A percentile compares a stretch with the other conserved stretches of the same genome.
Conservation (phyloP, 257 asterid species). For the Nicotiana attenuata region DNA sequence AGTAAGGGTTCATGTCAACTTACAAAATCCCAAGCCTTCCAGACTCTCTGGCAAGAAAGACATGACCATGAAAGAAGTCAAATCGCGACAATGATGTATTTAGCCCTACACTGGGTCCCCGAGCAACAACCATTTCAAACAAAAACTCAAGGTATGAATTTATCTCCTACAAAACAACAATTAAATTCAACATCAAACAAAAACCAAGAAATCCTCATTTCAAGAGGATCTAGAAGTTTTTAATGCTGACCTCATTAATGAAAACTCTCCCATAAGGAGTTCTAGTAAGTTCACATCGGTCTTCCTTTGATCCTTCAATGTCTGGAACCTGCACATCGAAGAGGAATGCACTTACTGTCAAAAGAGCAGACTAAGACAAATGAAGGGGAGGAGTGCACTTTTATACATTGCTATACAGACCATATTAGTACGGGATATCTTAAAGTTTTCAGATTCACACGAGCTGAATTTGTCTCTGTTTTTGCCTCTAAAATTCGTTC, state of each 20-base stretch:
- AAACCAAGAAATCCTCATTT: not conserved
- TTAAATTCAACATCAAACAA: constrained; percentile 6
- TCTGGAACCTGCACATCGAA: constrained; percentile 72
- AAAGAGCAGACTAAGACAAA: not conserved
- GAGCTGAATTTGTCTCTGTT: not conserved
- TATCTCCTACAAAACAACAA: constrained; percentile 55
- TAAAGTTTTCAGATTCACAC: not conserved
- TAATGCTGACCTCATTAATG: constrained; percentile 46
- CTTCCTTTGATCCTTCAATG: constrained; percentile 65
- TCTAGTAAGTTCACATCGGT: constrained; percentile 73
- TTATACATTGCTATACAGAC: not conserved
- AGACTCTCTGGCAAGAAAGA: constrained; percentile 65
- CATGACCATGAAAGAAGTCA: constrained; percentile 92
- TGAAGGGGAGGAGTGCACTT: not conserved
- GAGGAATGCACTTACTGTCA: not conserved
- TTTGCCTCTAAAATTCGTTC: not conserved
- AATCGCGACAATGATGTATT: constrained; percentile 71
- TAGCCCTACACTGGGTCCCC: constrained; percentile 80
- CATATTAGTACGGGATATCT: not conserved
- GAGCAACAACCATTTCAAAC: constrained; percentile 58
- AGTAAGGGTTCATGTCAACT: constrained; percentile 25
- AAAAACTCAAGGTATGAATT: constrained; percentile 65
- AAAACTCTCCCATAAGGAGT: constrained; percentile 70
- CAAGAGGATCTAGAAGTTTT: not conserved
- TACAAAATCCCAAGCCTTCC: constrained; percentile 95